Evolutionary conservation across 305 asterid genomes (phyloP).

Genomic region (Stenogyne calaminthoides): DNA sequence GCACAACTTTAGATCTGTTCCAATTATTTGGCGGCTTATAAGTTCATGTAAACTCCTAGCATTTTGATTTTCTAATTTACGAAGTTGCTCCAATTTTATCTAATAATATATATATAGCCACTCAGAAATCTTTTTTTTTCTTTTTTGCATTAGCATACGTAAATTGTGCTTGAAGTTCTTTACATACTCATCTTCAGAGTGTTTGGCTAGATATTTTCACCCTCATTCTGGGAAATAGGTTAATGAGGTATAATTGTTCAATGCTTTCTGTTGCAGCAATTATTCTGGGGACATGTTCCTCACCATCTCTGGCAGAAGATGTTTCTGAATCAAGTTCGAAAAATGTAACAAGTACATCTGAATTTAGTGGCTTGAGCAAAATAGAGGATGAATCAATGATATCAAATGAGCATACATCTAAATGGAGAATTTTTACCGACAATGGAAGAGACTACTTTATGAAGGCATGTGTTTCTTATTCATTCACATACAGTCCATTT

Average conservation of each 20-base stretch:
- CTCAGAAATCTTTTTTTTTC: not conserved
- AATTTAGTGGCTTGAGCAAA: constrained; percentile 47
- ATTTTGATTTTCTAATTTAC: not conserved
- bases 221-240: constrained; percentile 6
- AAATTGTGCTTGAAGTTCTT: constrained; percentile 13
- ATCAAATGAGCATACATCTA: constrained; percentile 90
- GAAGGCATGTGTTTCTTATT: constrained; percentile 52
- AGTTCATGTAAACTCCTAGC: not conserved
- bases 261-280: constrained; percentile 49
- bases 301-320: constrained; percentile 70
- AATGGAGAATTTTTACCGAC: constrained; percentile 96
- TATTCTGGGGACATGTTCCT: constrained; percentile 56
- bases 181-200: constrained; percentile 18
- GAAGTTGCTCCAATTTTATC: not conserved
- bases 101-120: not conserved
- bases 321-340: constrained; percentile 45
- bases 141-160: not conserved
- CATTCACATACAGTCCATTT: constrained; percentile 20
- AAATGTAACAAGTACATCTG: constrained; percentile 38
- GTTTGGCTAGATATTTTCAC: constrained; percentile 5
- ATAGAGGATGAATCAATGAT: constrained; percentile 74
- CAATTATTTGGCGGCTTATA: not conserved
- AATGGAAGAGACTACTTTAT: constrained; percentile 75
- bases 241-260: constrained; percentile 23
- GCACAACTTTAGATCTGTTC: not conserved